Evolutionary conservation across 305 asterid genomes (phyloP), one percentile per base, ranked within the genome.

Genomic region (Fraxinus sp.): DNA sequence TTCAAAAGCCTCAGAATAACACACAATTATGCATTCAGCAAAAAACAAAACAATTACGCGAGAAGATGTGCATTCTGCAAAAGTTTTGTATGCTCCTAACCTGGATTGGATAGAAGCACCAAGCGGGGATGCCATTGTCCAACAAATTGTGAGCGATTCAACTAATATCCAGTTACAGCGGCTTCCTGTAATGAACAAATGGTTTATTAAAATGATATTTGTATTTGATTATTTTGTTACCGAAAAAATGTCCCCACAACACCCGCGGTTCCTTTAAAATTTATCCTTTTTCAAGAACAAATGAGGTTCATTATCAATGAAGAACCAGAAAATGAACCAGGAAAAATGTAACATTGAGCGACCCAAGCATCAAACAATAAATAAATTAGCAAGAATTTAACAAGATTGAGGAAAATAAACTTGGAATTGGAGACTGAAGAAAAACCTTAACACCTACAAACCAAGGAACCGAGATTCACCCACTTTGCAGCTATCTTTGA

Each of bases 41-140:
- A 16, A 84, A 70, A 74, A 66, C 7, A 76, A 44, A 62, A 70
- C 22, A 77, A 74, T 59, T 13, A 68, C 37, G 36, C 36, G 37
- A 28, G 36, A 24, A 64, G 35, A 41, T 73, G 57, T 11, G 6
- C n/a, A 28, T 52, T 4, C 64, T 20, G 52, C 46, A 26, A 9
- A 79, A 71, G 36, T 3, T 2, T 28, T 20, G 37, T 26, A 22
- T 44, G 86, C 18, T 39, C 14, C 26, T 76, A 83, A 90, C 93
- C 93, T 90, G 84, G 92, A 87, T 73, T 87, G 92, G 24, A 86
- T 32, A 33, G 93, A 83, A 79, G 91, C 89, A 76, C 91, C 89
- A 77, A 89, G 76, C 7, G 85, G 80, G 55, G 90, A 83, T 78
- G 88, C 86, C 93, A 90, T 90, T 86, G 86, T 82, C 78, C 85